A percentile compares a stretch with the other conserved stretches of the same genome.
Conservation (phyloP, 495 filamentous ascomycete genomes). For the Evernia prunastri region DNA sequence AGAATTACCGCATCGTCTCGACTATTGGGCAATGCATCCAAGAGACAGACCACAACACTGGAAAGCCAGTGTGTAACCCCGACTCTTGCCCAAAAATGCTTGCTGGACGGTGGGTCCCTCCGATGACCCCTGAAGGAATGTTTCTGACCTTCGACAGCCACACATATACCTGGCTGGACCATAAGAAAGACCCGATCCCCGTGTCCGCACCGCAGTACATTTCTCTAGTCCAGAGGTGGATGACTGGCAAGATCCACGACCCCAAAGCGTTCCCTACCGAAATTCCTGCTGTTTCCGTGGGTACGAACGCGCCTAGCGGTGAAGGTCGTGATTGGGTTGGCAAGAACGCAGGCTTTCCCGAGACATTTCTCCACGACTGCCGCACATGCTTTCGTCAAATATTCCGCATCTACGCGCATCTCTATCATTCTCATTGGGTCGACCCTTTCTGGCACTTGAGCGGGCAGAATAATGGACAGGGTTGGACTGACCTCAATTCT, state of each 20-base stretch:
- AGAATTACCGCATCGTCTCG: constrained; percentile 81
- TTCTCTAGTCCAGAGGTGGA: constrained; percentile 87
- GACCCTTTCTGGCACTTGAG: constrained; percentile 80
- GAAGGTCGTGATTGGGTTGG: constrained; percentile 69
- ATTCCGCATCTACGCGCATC: constrained; percentile 91
- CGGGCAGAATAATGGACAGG: constrained; percentile 58
- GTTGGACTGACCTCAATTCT: constrained; percentile 60
- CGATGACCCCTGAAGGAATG: constrained; percentile 5
- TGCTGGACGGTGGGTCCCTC: constrained; percentile 66
- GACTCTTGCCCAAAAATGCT: constrained; percentile 84
- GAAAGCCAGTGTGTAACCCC: constrained; percentile 71
- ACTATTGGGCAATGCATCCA: constrained; percentile 78
- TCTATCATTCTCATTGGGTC: constrained; percentile 77
- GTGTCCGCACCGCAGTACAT: constrained; percentile 82
- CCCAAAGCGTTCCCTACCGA: constrained; percentile 80
- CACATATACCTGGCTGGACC: constrained; percentile 87
- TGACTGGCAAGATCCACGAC: constrained; percentile 84
- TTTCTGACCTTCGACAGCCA: constrained; percentile 46
- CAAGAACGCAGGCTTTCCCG: constrained; percentile 80
- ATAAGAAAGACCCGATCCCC: constrained; percentile 55
- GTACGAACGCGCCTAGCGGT: constrained; percentile 57
- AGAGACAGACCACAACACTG: constrained; percentile 63
- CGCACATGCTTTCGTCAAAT: constrained; percentile 92
- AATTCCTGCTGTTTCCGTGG: constrained; percentile 47
- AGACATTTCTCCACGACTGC: constrained; percentile 76